phyloP scores from a whole-genome alignment of 371 early-diverging fungal species.

The Mortierella polycephala region DNA sequence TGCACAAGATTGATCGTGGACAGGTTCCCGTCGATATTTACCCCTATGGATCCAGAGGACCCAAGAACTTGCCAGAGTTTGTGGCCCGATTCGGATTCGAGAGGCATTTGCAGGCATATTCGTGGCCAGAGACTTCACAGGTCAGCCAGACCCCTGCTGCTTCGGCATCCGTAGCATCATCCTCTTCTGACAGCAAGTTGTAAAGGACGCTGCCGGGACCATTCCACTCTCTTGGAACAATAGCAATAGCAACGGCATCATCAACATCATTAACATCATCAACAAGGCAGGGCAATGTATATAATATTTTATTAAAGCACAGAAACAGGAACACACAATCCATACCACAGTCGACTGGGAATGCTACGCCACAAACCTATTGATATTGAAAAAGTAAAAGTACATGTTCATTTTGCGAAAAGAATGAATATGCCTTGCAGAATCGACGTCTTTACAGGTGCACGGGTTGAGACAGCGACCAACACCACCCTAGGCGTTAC shows the following conservation, averaged over 20 bases:
- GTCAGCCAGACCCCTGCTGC: constrained; percentile 2
- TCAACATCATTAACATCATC: too few relatives aligned
- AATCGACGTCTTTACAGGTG: constrained; percentile 7
- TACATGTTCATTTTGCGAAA: neutral
- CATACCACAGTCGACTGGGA: constrained; percentile 11
- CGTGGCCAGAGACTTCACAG: constrained; percentile 53
- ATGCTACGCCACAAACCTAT: constrained; percentile 26
- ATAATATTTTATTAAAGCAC: too few relatives aligned
- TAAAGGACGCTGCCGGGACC: too few relatives aligned
- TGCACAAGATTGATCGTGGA: constrained; percentile 84
- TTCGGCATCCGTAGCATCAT: constrained; percentile 3
- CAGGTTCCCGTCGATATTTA: constrained; percentile 78
- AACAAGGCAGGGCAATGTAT: too few relatives aligned
- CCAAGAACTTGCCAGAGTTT: constrained; percentile 77
- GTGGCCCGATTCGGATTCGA: constrained; percentile 73
- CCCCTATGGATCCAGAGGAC: constrained; percentile 88
- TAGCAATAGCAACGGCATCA: too few relatives aligned
- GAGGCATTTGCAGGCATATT: constrained; percentile 45
- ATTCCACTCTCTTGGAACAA: too few relatives aligned
- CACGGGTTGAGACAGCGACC: constrained; percentile 16
- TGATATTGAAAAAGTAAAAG: neutral
- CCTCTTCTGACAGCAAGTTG: constrained; percentile 33
- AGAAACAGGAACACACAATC: too few relatives aligned
- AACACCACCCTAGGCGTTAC: neutral
- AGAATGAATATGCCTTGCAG: constrained; percentile 1